Evolutionary conservation across 371 early-diverging fungal species (phyloP).

Genomic region (Mortierella sp.): DNA sequence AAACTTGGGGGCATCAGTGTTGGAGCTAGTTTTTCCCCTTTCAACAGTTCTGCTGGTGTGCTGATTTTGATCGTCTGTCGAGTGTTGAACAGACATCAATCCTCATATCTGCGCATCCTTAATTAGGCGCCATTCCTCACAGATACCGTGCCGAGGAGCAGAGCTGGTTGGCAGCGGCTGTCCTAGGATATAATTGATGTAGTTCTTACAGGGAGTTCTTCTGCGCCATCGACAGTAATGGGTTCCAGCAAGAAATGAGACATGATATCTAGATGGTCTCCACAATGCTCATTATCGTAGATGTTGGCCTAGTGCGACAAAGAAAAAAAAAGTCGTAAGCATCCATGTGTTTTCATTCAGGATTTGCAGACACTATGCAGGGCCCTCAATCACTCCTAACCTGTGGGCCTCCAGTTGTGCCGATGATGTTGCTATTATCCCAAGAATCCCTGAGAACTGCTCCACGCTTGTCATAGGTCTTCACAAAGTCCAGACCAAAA

Average conservation of each 20-base stretch:
- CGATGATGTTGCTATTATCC: slow-evolving; percentile 80
- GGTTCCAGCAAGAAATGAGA: slow-evolving; percentile 78
- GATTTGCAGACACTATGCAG: neutral
- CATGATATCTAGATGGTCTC: slow-evolving; percentile 92
- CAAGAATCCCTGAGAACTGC: slow-evolving; percentile 68
- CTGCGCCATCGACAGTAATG: slow-evolving; percentile 49
- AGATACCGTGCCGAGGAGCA: neutral
- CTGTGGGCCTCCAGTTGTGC: slow-evolving; percentile 76
- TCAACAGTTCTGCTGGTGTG: too few species aligned
- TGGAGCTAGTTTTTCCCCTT: neutral
- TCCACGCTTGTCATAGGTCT: slow-evolving; percentile 75
- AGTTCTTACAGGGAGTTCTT: slow-evolving; percentile 38
- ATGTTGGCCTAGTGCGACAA: slow-evolving; percentile 70
- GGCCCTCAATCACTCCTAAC: slow-evolving; percentile 37
- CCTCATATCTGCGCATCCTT: too few species aligned
- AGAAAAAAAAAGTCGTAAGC: neutral
- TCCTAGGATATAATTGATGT: too few species aligned
- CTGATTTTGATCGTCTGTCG: too few species aligned
- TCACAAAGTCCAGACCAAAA: slow-evolving; percentile 62
- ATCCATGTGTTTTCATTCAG: neutral
- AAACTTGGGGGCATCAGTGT: neutral
- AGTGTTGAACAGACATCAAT: too few species aligned
- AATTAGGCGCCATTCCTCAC: too few species aligned
- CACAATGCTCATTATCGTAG: slow-evolving; percentile 93
- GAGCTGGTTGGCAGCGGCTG: too few species aligned